Evolutionary conservation across 805 yeast species (phyloP).

Genomic region (Nakazawaea holstii): DNA sequence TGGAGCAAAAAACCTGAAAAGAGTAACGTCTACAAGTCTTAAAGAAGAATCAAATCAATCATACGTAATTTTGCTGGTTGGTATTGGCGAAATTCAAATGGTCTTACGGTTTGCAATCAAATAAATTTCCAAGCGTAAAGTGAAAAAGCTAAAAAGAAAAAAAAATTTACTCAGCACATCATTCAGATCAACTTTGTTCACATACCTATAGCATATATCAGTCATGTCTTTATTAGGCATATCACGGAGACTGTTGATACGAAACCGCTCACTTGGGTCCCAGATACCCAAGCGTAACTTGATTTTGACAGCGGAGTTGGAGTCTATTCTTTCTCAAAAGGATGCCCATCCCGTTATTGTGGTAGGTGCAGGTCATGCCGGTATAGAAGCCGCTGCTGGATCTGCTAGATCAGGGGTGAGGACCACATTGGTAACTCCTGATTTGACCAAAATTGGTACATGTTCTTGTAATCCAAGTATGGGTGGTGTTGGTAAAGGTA

Average conservation of each 20-base stretch:
- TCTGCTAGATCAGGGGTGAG: slow-evolving; percentile 77
- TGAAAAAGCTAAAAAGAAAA: no score
- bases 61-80: no score
- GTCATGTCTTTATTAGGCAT: background rate
- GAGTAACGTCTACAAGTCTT: no score
- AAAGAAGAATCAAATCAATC: no score
- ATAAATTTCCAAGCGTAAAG: background rate
- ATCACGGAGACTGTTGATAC: background rate
- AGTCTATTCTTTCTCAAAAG: slow-evolving; percentile 22
- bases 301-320: slow-evolving; percentile 31
- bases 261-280: background rate
- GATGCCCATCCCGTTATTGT: slow-evolving; percentile 65
- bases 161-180: no score
- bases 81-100: no score
- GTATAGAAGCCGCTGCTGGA: slow-evolving; percentile 95
- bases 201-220: background rate
- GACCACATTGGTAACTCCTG: slow-evolving; percentile 76
- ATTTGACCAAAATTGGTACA: slow-evolving; percentile 71
- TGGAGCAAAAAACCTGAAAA: no score
- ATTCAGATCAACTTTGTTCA: no score
- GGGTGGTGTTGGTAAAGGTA: slow-evolving; percentile 99
- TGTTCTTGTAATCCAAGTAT: slow-evolving; percentile 96
- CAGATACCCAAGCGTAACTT: slow-evolving; percentile 12
- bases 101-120: no score
- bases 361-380: slow-evolving; percentile 98